These are phyloP conservation scores for Fonsecaea pedrosoi DNA, from an alignment of 2,329 filamentous ascomycete species.

Conservation along the genomic window DNA sequence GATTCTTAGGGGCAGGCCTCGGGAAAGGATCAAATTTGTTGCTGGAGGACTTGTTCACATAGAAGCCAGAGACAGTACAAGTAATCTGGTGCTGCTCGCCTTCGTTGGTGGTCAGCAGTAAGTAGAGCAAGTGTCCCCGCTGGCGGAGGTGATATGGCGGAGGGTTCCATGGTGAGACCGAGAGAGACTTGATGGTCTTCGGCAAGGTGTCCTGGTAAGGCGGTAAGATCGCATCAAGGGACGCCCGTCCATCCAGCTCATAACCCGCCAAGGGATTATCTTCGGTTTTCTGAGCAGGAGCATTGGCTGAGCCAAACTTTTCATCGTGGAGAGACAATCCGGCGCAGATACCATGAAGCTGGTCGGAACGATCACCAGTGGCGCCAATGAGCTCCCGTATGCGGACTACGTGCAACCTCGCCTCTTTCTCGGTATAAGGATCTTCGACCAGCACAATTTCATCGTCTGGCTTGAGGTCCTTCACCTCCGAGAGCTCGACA, in stretches of 20 bases:
- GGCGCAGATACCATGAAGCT: slow-evolving; percentile 81
- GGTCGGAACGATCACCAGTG: slow-evolving; percentile 84
- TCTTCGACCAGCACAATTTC: slow-evolving; percentile 86
- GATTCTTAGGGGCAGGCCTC: slow-evolving; percentile 76
- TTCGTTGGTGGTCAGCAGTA: slow-evolving; percentile 87
- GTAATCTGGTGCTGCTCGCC: slow-evolving; percentile 95
- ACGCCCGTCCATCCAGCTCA: slow-evolving; percentile 73
- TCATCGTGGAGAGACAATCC: slow-evolving; percentile 87
- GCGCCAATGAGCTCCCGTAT: slow-evolving; percentile 93
- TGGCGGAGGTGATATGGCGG: slow-evolving; percentile 89
- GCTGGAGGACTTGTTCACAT: slow-evolving; percentile 94
- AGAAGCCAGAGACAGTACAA: slow-evolving; percentile 92
- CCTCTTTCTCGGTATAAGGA: slow-evolving; percentile 98
- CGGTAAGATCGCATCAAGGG: slow-evolving; percentile 75
- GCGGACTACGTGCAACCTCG: slow-evolving; percentile 89
- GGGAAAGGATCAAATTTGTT: slow-evolving; percentile 93
- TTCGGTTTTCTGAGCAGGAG: slow-evolving; percentile 43
- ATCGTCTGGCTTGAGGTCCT: slow-evolving; percentile 76
- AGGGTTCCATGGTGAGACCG: slow-evolving; percentile 94
- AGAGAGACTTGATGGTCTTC: slow-evolving; percentile 88
- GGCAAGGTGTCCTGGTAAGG: slow-evolving; percentile 70
- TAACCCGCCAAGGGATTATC: slow-evolving; percentile 72
- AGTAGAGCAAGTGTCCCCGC: slow-evolving; percentile 89
- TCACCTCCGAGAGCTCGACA: slow-evolving; percentile 86
- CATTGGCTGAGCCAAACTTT: slow-evolving; percentile 59